Evolutionary conservation across 1,284 basidiomycete genomes (phyloP), one percentile per base, ranked within the genome.

Genomic region (Pholiota adiposa): DNA sequence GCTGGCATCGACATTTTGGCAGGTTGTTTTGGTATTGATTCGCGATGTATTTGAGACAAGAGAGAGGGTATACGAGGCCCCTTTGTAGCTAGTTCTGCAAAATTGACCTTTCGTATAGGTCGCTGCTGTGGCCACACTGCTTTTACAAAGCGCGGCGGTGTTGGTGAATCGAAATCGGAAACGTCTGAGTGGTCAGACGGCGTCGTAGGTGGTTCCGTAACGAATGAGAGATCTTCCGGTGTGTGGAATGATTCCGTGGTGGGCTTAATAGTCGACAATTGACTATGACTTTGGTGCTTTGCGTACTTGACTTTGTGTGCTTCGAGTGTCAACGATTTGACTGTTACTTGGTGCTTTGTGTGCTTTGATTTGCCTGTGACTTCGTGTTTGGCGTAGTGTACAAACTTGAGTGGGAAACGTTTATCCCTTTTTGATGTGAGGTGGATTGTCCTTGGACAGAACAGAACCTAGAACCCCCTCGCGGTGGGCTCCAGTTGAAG

Each of bases 401-500:
- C 23, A 7, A 16, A n/a, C 18, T 50, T n/a, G 1, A 29, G 33
- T 9, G 14, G 21, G 29, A 12, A 7, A 23, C 16, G 8, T 18
- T 33, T 25, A 44, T 14, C 27, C 48, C 38, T 23, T 19, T 25
- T 27, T 33, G 31, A 33, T 33, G 31, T 33, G 27, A 36, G 31
- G n/a, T 46, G 16, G 18, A 36, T 44, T 16, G 21, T 9, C 43
- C 43, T 14, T 6, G 34, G 31, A 33, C 14, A 23, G 33, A 18
- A 14, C 11, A 59, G 21, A 51, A 50, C 25, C 51, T 51, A 40
- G 54, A 50, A 56, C 43, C 59, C 59, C 59, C 40, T 61, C 59
- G 51, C 59, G 55, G 59, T 61, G 59, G n/a, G n/a, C n/a, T n/a
- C n/a, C n/a, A n/a, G n/a, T n/a, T n/a, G n/a, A n/a, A n/a, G n/a